phyloP scores from a whole-genome alignment of 139 green algal genomes.

The Tetraselmis striata region DNA sequence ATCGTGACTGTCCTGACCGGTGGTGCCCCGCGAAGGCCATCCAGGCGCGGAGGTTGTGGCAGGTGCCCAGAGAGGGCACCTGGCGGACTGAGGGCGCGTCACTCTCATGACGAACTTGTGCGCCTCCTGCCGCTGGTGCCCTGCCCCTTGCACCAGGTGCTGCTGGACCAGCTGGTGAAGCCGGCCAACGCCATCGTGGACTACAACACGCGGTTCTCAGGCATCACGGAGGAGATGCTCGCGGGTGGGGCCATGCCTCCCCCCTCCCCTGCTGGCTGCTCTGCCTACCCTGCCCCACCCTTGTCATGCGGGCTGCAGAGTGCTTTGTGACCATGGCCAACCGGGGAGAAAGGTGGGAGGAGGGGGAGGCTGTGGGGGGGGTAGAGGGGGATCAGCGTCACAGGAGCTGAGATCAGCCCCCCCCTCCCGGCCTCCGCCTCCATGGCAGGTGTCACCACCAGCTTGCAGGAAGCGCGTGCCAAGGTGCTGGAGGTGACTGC shows the following conservation, averaged over 20 bases:
- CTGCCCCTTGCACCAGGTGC: slow-evolving; percentile 26
- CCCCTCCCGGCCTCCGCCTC: background rate
- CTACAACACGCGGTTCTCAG: slow-evolving; percentile 81
- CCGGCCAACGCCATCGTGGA: slow-evolving; percentile 73
- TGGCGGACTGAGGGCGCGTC: too few relatives aligned
- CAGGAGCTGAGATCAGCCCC: too few relatives aligned
- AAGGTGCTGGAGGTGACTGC: slow-evolving; percentile 23
- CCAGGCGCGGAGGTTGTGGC: background rate
- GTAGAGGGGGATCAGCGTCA: too few relatives aligned
- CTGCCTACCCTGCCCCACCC: too few relatives aligned
- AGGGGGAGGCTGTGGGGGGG: too few relatives aligned
- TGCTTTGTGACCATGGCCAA: too few relatives aligned
- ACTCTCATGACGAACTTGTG: too few relatives aligned
- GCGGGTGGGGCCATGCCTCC: slow-evolving; percentile 8
- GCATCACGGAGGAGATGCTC: slow-evolving; percentile 75
- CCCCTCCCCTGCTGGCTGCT: too few relatives aligned
- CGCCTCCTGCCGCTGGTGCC: too few relatives aligned
- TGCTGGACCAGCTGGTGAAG: slow-evolving; percentile 79
- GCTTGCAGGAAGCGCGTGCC: slow-evolving; percentile 51
- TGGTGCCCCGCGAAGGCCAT: background rate
- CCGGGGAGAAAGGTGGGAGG: too few relatives aligned
- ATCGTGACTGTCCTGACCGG: slow-evolving; percentile 5
- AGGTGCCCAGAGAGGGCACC: too few relatives aligned
- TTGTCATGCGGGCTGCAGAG: too few relatives aligned
- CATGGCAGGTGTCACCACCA: slow-evolving; percentile 35